Evolutionary conservation across 768 basidiomycete species (phyloP), one percentile per base, ranked within the genome.

Genomic region (Exidia glandulosa): DNA sequence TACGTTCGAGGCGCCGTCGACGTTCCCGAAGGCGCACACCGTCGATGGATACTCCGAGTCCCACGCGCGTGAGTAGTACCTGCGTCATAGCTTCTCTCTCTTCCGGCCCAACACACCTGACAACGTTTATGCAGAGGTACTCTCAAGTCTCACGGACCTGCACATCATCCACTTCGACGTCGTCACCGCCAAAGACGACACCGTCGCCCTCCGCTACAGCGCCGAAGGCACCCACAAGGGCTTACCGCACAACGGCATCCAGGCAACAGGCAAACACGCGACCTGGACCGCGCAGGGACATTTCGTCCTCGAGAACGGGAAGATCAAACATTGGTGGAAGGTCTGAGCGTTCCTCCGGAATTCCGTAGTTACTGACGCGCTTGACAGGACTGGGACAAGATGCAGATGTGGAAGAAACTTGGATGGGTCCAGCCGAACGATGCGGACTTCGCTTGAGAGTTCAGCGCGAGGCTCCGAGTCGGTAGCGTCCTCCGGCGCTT

Each of bases 151-250:
- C 3, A 29, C 56, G 32, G 56, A 56, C 56, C 56, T 56, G 56
- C 56, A 56, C 31, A 56, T 56, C 27, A 32, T 32, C 16, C 56
- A 56, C n/a, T 56, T 56, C 31, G 56, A 56, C 31, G 31, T 56
- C 56, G 56, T 56, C 31, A 23, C 34, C 31, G 56, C 56, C 30
- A 56, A 56, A 32, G 56, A 32, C 23, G 34, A 56, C 56, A 32
- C 31, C 32, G 56, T 56, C 30, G 31, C 56, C 25, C 56, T 56
- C 16, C 29, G 56, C 7, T 56, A 56, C 56, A 31, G 10, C 16
- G 56, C 56, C 30, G 56, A 56, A 32, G 56, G 56, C n/a, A 56
- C 56, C 14, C 56, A 56, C 56, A 56, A 13, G 10, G 56, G 56
- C 29, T 23, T 10, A n/a, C 56, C 56, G 29, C 56, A 56, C 31